Percentiles rank a stretch among this genome's conserved stretches.
Evolutionary conservation across 1,139 yeast genomes (phyloP).

Genomic region (Debaryomyces fabryi): DNA sequence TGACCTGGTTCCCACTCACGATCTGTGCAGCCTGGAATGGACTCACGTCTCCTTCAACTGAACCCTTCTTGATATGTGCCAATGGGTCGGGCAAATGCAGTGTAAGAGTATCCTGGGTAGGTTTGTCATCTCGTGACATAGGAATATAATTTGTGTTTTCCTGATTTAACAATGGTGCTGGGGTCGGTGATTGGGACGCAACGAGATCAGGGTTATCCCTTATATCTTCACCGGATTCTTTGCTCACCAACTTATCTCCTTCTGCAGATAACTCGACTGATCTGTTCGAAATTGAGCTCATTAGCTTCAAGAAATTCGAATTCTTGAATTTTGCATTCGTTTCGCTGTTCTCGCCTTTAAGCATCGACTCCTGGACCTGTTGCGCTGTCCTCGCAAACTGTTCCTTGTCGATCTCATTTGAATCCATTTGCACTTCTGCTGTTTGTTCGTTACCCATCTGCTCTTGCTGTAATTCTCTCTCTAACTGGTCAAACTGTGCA

Average conservation of each 20-base stretch:
- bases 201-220: constrained; percentile 16
- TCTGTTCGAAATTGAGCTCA: constrained; percentile 41
- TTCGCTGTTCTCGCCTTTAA: constrained; percentile 23
- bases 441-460: constrained; percentile 11
- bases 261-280: constrained; percentile 36
- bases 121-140: not conserved
- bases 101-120: constrained; percentile 17
- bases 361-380: constrained; percentile 39
- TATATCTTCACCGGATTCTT: constrained; percentile 30
- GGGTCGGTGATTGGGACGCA: not conserved
- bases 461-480: constrained; percentile 29
- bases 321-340: constrained; percentile 39
- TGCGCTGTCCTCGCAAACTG: constrained; percentile 47
- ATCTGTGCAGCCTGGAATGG: constrained; percentile 47
- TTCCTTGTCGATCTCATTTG: constrained; percentile 30
- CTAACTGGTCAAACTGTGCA: constrained; percentile 40
- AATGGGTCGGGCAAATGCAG: constrained; percentile 48
- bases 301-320: constrained; percentile 44
- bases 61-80: constrained; percentile 48
- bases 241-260: constrained; percentile 43
- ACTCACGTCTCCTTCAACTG: constrained; percentile 28
- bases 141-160: constrained; percentile 1
- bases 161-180: not conserved
- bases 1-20: constrained; percentile 47
- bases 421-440: constrained; percentile 10